These are phyloP conservation scores for Funneliformis geosporum DNA, from an alignment of 192 early-diverging fungal species.

Conservation along the genomic window DNA sequence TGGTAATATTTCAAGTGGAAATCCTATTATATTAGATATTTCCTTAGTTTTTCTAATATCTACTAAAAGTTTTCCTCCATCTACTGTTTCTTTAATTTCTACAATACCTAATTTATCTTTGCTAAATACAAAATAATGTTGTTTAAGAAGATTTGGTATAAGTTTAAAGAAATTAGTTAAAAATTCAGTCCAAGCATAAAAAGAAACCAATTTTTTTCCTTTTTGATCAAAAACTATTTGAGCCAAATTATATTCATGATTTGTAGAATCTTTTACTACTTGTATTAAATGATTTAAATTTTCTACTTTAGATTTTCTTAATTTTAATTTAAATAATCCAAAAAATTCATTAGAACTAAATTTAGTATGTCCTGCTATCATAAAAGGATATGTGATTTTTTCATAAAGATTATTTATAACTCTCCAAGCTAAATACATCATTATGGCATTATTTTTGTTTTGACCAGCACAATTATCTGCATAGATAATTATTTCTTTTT, in stretches of 20 bases:
- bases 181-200: not conserved
- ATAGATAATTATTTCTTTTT: not conserved
- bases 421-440: not conserved
- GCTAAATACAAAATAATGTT: not conserved
- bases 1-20: not conserved
- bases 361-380: not conserved
- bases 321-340: constrained; percentile 3
- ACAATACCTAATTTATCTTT: not conserved
- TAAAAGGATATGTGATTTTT: not conserved
- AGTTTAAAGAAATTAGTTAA: not conserved
- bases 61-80: not conserved
- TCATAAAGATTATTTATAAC: not conserved
- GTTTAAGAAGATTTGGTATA: not conserved
- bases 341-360: not conserved
- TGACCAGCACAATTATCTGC: not conserved
- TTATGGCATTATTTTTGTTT: constrained; percentile 1
- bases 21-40: not conserved
- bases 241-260: not conserved
- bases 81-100: not conserved
- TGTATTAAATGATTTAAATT: not conserved
- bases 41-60: not conserved
- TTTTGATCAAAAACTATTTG: not conserved
- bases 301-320: not conserved
- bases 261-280: not conserved
- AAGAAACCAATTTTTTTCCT: not conserved